Percentiles rank a stretch among this genome's conserved stretches.
These are phyloP conservation scores for Parietichytrium sp. DNA, from an alignment of 108 stramenopile species.

Conservation along the genomic window DNA sequence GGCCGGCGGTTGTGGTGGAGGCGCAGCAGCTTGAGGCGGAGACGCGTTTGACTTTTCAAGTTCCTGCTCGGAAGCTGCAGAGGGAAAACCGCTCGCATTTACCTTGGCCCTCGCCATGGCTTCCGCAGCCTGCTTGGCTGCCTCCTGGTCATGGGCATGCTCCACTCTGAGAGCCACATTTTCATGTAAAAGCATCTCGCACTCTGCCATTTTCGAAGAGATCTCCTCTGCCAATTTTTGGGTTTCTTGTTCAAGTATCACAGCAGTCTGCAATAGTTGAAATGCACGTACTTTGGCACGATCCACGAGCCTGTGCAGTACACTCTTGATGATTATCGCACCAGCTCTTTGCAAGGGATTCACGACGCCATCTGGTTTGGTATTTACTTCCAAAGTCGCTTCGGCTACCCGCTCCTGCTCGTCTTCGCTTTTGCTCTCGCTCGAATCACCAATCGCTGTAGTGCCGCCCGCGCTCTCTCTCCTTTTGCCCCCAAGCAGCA, in stretches of 20 bases:
- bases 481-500: background rate
- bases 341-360: background rate
- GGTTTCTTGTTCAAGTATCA: background rate
- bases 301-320: background rate
- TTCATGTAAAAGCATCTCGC: background rate
- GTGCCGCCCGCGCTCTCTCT: background rate
- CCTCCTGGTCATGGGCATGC: background rate
- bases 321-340: background rate
- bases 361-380: background rate
- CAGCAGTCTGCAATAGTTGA: background rate
- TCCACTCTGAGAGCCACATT: background rate
- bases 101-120: background rate
- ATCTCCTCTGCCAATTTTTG: background rate
- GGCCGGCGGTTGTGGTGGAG: background rate
- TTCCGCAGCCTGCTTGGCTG: background rate
- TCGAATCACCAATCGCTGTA: background rate
- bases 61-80: too few relatives aligned
- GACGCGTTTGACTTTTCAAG: too few relatives aligned
- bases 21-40: background rate
- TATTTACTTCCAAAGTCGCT: background rate
- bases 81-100: background rate
- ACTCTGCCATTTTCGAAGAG: conserved; percentile 8
- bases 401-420: background rate
- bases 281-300: background rate
- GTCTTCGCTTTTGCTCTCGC: background rate